Evolutionary conservation across 306 rosid genomes (phyloP), one percentile per base, ranked within the genome.

Genomic region (Dicorynia guianensis): DNA sequence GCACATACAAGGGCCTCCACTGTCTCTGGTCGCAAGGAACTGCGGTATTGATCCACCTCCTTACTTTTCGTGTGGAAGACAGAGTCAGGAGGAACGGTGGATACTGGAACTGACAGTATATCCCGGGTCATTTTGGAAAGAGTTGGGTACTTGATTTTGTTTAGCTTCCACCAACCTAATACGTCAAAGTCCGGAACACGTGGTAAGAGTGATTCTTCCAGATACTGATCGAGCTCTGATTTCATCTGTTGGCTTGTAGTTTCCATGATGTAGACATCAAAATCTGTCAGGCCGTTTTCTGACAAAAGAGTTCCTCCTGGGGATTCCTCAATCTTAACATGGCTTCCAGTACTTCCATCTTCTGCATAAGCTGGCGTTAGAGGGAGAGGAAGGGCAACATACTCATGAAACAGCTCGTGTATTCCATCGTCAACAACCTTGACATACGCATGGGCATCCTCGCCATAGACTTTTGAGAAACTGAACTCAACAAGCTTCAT

Each of bases 121-220:
- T 95, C 98, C 3, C 97, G 87, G 53, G 97, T 97, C 97, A 95
- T 95, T 79, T 89, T 95, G 48, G 97, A 95, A 59, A 95, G 97
- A 13, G 93, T 95, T 3, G 98, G 98, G 77, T 90, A 95, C 81
- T 92, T 95, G 72, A 89, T 74, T 80, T 85, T 95, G 87, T 95
- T 95, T 47, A 95, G 82, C 82, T 85, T 95, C 98, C 98, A 95
- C 98, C 98, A 95, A 67, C 93, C 90, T 44, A 89, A 63, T 7
- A 90, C 93, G 38, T 95, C 97, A 5, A 95, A 90, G 18, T 95
- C 97, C 33, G 91, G 91, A 67, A 84, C 89, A 30, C 98, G 94
- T 0, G 97, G 97, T 58, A 92, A 75, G 78, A 92, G 61, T 3
- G 98, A 90, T 67, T 95, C 98, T 38, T 95, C 97, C 82, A 95